A percentile compares a stretch with the other conserved stretches of the same genome.
Conservation (phyloP, 179 eudicot species). For the Spinacia oleracea region DNA sequence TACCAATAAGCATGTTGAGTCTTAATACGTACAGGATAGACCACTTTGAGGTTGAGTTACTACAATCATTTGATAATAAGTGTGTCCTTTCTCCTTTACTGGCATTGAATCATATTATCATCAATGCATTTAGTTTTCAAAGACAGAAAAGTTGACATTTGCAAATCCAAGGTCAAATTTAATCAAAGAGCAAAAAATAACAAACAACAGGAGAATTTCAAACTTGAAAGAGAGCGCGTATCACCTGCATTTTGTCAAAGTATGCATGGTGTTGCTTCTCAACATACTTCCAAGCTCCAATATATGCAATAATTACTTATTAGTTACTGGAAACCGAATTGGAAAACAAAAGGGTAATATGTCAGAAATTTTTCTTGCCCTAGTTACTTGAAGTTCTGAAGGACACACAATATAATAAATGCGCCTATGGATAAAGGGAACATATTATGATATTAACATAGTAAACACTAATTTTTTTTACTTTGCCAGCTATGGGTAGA, state of each 20-base stretch:
- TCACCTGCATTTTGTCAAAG: slow-evolving; percentile 94
- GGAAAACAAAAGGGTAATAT: background rate
- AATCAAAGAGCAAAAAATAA: background rate
- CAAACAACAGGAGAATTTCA: background rate
- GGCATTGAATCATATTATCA: slow-evolving; percentile 1
- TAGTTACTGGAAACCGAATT: slow-evolving; percentile 10
- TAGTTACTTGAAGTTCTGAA: background rate
- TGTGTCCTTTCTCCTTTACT: too few species aligned
- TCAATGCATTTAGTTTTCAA: background rate
- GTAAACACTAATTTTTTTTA: background rate
- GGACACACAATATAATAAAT: background rate
- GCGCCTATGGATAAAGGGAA: background rate
- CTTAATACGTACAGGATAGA: too few species aligned
- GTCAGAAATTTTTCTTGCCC: background rate
- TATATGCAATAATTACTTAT: slow-evolving; percentile 48
- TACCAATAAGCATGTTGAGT: too few species aligned
- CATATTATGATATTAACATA: too few species aligned
- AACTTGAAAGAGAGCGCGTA: background rate
- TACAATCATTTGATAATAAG: too few species aligned
- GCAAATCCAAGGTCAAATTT: background rate
- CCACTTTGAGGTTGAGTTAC: too few species aligned
- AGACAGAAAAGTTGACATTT: background rate
- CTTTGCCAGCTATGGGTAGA: background rate
- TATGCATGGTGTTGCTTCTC: slow-evolving; percentile 92
- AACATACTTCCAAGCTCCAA: slow-evolving; percentile 92